phyloP scores from a whole-genome alignment of 1,284 basidiomycete genomes.

The Takashimella tepidaria region DNA sequence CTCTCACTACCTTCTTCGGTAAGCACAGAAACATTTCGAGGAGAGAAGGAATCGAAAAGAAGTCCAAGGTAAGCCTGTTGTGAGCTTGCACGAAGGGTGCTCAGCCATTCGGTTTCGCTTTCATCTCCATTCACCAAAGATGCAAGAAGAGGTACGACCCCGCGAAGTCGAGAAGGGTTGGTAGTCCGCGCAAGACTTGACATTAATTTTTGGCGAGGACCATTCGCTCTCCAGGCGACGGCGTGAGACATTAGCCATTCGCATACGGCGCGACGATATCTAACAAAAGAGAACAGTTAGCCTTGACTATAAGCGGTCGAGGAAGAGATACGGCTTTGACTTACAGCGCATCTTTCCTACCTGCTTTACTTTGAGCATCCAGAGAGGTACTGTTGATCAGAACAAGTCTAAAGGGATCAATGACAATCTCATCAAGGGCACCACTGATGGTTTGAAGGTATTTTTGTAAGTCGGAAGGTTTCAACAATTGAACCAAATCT shows the following conservation, averaged over 20 bases:
- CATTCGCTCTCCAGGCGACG: slow-evolving; percentile 55
- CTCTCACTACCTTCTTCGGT: slow-evolving; percentile 18
- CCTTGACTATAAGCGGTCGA: slow-evolving; percentile 3
- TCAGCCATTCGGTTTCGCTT: slow-evolving; percentile 23
- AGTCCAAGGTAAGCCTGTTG: slow-evolving; percentile 25
- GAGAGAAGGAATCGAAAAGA: slow-evolving; percentile 16
- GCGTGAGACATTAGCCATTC: slow-evolving; percentile 82
- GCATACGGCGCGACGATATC: slow-evolving; percentile 68
- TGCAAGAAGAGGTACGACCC: slow-evolving; percentile 59
- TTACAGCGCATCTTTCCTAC: slow-evolving; percentile 62
- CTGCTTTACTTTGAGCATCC: slow-evolving; percentile 46
- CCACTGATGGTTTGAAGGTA: slow-evolving; percentile 61
- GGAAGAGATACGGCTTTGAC: slow-evolving; percentile 49
- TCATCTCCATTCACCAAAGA: slow-evolving; percentile 19
- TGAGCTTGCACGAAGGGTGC: slow-evolving; percentile 4
- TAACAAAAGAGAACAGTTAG: slow-evolving; percentile 10
- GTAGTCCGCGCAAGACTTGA: slow-evolving; percentile 58
- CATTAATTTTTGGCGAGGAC: slow-evolving; percentile 58
- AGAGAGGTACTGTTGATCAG: slow-evolving; percentile 53
- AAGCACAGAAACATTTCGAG: slow-evolving; percentile 18
- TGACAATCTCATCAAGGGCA: slow-evolving; percentile 59
- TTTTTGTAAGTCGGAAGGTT: slow-evolving; percentile 61
- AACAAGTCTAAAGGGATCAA: slow-evolving; percentile 63
- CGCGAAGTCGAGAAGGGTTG: slow-evolving; percentile 58
- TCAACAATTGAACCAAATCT: slow-evolving; percentile 73